These are phyloP conservation scores for Tinospora cordifolia DNA, from an alignment of 164 flowering plant species.

Conservation along the genomic window DNA sequence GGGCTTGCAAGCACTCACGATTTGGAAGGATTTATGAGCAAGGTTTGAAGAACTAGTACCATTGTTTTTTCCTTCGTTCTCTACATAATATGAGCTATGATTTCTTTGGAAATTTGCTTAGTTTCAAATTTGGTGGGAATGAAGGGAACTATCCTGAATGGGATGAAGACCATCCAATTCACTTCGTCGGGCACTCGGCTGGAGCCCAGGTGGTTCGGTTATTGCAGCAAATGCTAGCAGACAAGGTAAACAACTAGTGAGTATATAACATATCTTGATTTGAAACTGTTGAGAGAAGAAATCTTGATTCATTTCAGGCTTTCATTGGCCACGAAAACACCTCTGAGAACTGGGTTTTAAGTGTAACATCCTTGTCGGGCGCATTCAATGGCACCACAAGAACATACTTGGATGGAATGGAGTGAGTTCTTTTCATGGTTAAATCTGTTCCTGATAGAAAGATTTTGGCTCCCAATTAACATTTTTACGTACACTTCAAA, in stretches of 20 bases:
- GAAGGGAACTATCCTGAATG: slow-evolving; percentile 87
- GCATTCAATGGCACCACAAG: slow-evolving; percentile 97
- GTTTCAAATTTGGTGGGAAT: slow-evolving; percentile 6
- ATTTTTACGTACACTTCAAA: background rate
- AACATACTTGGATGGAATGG: slow-evolving; percentile 93
- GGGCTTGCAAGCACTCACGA: slow-evolving; percentile 67
- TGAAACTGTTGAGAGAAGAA: background rate
- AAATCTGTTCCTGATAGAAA: background rate
- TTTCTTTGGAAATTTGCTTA: background rate
- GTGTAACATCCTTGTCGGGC: slow-evolving; percentile 88
- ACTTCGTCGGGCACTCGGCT: slow-evolving; percentile 98
- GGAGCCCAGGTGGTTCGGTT: slow-evolving; percentile 94
- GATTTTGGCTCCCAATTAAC: background rate
- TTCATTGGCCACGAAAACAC: slow-evolving; percentile 72
- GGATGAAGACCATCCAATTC: slow-evolving; percentile 97
- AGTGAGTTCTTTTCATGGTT: slow-evolving; percentile 43
- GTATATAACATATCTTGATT: background rate
- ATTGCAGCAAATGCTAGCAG: slow-evolving; percentile 98
- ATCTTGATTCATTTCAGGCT: slow-evolving; percentile 37
- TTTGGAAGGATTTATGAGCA: slow-evolving; percentile 72
- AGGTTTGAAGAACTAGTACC: slow-evolving; percentile 35
- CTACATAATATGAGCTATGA: background rate
- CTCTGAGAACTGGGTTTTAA: slow-evolving; percentile 86
- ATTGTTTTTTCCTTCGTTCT: background rate
- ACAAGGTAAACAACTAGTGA: slow-evolving; percentile 46